Evolutionary conservation across 352 stramenopile genomes (phyloP).

Genomic region (Phytophthora podocarpi): DNA sequence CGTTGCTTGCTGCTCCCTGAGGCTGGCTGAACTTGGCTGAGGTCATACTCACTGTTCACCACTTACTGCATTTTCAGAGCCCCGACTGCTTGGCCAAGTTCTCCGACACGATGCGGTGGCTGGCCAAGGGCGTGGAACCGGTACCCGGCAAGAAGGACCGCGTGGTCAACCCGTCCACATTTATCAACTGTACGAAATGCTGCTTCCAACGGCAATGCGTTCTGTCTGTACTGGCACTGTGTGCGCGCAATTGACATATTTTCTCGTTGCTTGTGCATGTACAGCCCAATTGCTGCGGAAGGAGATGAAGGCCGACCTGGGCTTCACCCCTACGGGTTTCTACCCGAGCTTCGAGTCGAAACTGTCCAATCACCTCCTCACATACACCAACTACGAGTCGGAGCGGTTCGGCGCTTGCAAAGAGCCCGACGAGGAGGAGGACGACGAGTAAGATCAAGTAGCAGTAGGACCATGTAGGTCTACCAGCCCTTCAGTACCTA

Average conservation of each 20-base stretch:
- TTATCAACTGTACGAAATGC: slow-evolving; percentile 49
- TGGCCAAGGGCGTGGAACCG: slow-evolving; percentile 39
- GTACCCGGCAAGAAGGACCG: slow-evolving; percentile 38
- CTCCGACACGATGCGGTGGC: slow-evolving; percentile 53
- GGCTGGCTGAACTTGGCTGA: neutral
- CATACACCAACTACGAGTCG: slow-evolving; percentile 62
- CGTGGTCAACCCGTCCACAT: slow-evolving; percentile 47
- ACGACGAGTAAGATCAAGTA: slow-evolving; percentile 10
- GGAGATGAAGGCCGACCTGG: slow-evolving; percentile 48
- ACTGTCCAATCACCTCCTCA: slow-evolving; percentile 56
- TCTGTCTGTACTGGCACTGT: neutral
- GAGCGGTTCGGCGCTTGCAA: slow-evolving; percentile 44
- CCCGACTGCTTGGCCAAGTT: slow-evolving; percentile 54
- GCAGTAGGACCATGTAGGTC: neutral
- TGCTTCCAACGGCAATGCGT: neutral
- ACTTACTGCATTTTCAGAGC: slow-evolving; percentile 31
- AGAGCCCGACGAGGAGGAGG: slow-evolving; percentile 29
- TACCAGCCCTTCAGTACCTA: neutral
- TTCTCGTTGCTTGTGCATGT: slow-evolving; percentile 3
- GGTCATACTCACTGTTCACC: neutral
- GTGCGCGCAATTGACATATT: slow-evolving; percentile 1
- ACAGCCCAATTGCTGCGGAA: slow-evolving; percentile 47
- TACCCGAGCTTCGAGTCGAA: slow-evolving; percentile 60
- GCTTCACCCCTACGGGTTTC: slow-evolving; percentile 53
- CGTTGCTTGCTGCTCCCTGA: slow-evolving; percentile 3